Conservation (phyloP, 192 early-diverging fungal species). For the Coemansia sp. region DNA sequence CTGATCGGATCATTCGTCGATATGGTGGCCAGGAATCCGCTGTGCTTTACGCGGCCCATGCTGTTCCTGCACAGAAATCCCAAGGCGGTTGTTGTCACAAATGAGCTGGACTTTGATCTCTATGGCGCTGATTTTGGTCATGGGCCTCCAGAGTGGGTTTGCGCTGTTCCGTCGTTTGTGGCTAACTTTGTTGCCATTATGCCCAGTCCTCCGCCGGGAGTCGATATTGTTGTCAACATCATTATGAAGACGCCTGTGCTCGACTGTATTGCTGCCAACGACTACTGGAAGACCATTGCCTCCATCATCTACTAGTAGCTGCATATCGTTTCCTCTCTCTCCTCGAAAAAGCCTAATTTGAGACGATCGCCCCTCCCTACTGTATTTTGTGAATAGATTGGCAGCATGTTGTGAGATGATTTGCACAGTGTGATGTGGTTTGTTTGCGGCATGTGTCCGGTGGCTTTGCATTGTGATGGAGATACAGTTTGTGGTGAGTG, state of each 20-base stretch:
- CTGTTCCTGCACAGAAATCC: slow-evolving; percentile 30
- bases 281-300: slow-evolving; percentile 41
- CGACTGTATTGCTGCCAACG: slow-evolving; percentile 28
- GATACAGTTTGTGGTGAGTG: no score
- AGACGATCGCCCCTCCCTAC: no score
- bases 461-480: no score
- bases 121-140: slow-evolving; percentile 46
- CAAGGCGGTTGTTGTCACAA: slow-evolving; percentile 31
- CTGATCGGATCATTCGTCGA: slow-evolving; percentile 43
- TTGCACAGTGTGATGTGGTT: no score
- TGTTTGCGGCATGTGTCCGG: no score
- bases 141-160: slow-evolving; percentile 45
- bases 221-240: slow-evolving; percentile 43
- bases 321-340: no score
- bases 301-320: slow-evolving; percentile 29
- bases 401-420: no score
- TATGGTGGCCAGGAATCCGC: slow-evolving; percentile 24
- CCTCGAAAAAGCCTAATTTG: no score
- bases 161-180: slow-evolving; percentile 42
- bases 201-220: slow-evolving; percentile 42
- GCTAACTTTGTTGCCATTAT: slow-evolving; percentile 52
- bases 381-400: no score
- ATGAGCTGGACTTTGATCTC: slow-evolving; percentile 41
- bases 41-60: slow-evolving; percentile 47
- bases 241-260: slow-evolving; percentile 37